These are phyloP conservation scores for Artemisia argyi DNA, from an alignment of 129 eudicot genomes.

Conservation along the genomic window DNA sequence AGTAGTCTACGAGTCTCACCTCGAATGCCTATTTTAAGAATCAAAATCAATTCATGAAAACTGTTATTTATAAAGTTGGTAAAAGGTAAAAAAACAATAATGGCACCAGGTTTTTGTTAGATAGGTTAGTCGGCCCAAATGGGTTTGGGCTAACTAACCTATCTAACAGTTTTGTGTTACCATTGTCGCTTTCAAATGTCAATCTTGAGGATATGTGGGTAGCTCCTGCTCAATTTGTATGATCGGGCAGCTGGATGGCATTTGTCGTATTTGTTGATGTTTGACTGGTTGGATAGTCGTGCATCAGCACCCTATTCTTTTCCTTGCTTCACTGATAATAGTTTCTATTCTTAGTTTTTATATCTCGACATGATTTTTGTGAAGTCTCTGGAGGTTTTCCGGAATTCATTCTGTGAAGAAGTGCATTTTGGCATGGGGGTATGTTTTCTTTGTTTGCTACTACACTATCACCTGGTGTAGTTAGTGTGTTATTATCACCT, in stretches of 20 bases:
- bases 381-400: background rate
- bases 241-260: background rate
- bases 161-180: background rate
- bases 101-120: background rate
- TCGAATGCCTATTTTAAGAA: background rate
- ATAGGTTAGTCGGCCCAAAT: no score
- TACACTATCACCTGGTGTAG: background rate
- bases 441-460: background rate
- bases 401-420: background rate
- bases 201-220: background rate
- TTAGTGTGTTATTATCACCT: background rate
- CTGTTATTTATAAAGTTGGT: background rate
- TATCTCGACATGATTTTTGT: background rate
- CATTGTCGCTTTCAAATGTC: background rate
- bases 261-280: background rate
- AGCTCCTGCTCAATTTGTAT: no score
- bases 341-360: background rate
- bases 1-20: background rate
- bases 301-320: background rate
- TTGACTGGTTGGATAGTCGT: background rate
- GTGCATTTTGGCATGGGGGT: background rate
- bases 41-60: background rate
- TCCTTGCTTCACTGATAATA: conserved; percentile 2
- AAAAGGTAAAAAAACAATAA: background rate
- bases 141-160: no score